A percentile compares a stretch with the other conserved stretches of the same genome.
phyloP scores from a whole-genome alignment of 768 basidiomycete species.

The Boletus speciosus region DNA sequence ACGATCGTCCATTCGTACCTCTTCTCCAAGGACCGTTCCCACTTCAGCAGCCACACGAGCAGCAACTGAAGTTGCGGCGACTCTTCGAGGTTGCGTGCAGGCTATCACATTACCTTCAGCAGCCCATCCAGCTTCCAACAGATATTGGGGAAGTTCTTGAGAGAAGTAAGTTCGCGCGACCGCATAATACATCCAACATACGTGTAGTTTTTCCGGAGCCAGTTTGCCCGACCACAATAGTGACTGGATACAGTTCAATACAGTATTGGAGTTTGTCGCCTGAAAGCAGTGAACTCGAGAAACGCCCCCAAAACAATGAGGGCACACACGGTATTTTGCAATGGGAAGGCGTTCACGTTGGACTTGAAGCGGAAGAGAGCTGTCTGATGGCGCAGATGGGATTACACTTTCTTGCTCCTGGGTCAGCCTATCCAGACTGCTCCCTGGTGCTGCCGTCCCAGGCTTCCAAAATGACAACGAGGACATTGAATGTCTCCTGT shows the following conservation, averaged over 20 bases:
- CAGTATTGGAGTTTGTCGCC: conserved; percentile 79
- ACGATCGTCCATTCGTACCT: conserved; percentile 43
- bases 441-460: conserved; percentile 80
- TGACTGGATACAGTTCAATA: conserved; percentile 78
- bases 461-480: conserved; percentile 86
- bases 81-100: conserved; percentile 89
- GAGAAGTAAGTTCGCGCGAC: conserved; percentile 4
- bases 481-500: conserved; percentile 33
- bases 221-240: conserved; percentile 91
- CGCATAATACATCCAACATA: conserved; percentile 37
- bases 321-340: conserved; percentile 69
- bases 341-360: conserved; percentile 87
- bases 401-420: conserved; percentile 73
- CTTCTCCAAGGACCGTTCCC: conserved; percentile 83
- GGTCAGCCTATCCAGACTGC: conserved; percentile 78
- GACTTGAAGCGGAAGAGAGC: conserved; percentile 60
- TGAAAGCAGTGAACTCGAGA: conserved; percentile 28
- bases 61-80: conserved; percentile 95
- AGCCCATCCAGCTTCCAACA: conserved; percentile 93
- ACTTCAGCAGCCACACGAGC: conserved; percentile 89
- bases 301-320: conserved; percentile 15
- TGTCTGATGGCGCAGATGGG: conserved; percentile 55
- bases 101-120: conserved; percentile 77
- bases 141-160: conserved; percentile 91
- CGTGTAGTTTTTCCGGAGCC: conserved; percentile 98